A percentile compares a stretch with the other conserved stretches of the same genome.
Conservation (phyloP, 2,329 filamentous ascomycete genomes). For the Aspergillus alliaceus region DNA sequence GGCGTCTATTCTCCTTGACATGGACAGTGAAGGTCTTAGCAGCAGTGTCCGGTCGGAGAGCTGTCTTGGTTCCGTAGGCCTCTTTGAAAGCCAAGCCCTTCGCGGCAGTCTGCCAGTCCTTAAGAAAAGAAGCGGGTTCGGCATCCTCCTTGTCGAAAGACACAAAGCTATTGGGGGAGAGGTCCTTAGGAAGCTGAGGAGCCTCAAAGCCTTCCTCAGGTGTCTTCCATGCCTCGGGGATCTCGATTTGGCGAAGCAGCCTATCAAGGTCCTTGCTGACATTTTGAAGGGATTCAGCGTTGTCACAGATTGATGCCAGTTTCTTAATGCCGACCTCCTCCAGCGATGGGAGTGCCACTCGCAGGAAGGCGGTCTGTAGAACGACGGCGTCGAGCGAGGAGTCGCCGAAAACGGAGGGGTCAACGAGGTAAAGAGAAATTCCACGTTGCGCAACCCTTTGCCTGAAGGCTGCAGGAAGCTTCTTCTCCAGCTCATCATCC, state of each 20-base stretch:
- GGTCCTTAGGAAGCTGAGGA: constrained; percentile 58
- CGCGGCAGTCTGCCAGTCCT: constrained; percentile 79
- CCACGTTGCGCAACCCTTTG: constrained; percentile 70
- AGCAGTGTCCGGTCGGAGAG: constrained; percentile 79
- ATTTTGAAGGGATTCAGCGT: constrained; percentile 63
- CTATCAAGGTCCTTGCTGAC: constrained; percentile 62
- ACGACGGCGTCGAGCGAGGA: constrained; percentile 69
- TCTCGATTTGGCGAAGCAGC: constrained; percentile 69
- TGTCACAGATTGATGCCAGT: constrained; percentile 61
- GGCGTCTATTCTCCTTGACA: constrained; percentile 91
- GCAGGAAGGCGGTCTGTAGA: constrained; percentile 79
- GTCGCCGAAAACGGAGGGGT: constrained; percentile 67
- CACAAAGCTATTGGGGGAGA: constrained; percentile 79
- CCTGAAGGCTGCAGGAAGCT: constrained; percentile 68
- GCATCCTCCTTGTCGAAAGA: constrained; percentile 73
- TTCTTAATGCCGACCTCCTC: constrained; percentile 65
- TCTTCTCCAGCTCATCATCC: constrained; percentile 85
- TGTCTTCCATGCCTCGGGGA: constrained; percentile 78
- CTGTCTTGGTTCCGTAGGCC: constrained; percentile 72
- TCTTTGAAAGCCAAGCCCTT: constrained; percentile 93
- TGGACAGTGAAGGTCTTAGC: constrained; percentile 84
- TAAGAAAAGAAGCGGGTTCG: constrained; percentile 66
- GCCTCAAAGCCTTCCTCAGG: constrained; percentile 50
- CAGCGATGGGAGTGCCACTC: constrained; percentile 68
- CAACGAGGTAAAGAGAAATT: constrained; percentile 72